These are phyloP conservation scores for Geotrichum histeridarum DNA, from an alignment of 1,139 yeast species.

Conservation along the genomic window DNA sequence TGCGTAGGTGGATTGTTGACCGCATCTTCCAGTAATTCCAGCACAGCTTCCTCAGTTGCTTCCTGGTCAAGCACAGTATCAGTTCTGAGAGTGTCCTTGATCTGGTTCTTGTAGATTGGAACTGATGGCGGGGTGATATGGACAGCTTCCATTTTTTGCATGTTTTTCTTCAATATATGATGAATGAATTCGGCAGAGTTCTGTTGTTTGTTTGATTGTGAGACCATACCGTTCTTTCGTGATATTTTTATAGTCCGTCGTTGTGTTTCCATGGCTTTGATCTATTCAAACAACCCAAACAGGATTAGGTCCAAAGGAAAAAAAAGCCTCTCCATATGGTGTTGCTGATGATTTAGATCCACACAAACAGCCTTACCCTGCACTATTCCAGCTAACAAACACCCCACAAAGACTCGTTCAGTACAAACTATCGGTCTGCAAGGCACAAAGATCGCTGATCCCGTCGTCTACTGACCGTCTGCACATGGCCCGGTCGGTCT, in stretches of 20 bases:
- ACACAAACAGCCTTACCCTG: neutral
- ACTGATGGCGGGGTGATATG: neutral
- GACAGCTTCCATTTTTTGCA: conserved; percentile 5
- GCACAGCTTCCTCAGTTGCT: conserved; percentile 42
- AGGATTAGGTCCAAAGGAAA: conserved; percentile 1
- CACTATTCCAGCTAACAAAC: neutral
- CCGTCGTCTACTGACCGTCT: too few species aligned
- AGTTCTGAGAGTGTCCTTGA: conserved; percentile 23
- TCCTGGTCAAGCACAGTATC: conserved; percentile 37
- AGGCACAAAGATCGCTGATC: too few species aligned
- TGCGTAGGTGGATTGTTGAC: conserved; percentile 24
- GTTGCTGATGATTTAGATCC: neutral
- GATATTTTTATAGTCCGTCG: conserved; percentile 15
- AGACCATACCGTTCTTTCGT: conserved; percentile 10
- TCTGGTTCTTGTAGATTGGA: conserved; percentile 17
- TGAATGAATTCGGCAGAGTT: conserved; percentile 8
- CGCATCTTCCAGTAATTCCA: conserved; percentile 27
- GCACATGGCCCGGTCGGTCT: too few species aligned
- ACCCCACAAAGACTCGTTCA: too few species aligned
- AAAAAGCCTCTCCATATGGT: neutral
- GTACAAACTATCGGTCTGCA: too few species aligned
- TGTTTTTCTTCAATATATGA: conserved; percentile 5
- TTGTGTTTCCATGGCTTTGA: neutral
- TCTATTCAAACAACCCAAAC: conserved; percentile 14
- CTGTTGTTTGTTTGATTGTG: neutral